Base-by-base conservation (phyloP, 805 yeast genomes). In the Saccharomycopsis oosterbeekiorum region DNA sequence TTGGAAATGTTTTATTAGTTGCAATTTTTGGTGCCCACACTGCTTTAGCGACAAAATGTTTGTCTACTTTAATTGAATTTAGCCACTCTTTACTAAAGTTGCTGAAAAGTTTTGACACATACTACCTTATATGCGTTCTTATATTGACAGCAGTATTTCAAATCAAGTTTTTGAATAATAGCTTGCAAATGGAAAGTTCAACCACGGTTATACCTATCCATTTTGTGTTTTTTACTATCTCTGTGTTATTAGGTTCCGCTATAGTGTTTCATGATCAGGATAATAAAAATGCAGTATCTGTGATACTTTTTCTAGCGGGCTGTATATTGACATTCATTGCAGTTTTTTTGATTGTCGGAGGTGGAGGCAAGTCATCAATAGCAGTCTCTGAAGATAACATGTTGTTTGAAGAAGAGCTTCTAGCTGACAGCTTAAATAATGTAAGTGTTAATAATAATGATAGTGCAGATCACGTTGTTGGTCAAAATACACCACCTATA, bases 141-240 rank as follows among this genome's bases (percentile, higher is more conserved):
- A 65, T 73, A 0, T 60, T 70, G n/a, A 75, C 80, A 0, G 79
- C 80, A 0, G 67, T 74, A 1, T 65, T 75, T 43, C 82, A 80
- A 63, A 71, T 78, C 37, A 67, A 70, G 40, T 71, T 73, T 39
- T 67, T 80, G 14, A 74, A 74, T 63, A 70, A 73, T 17, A 75
- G 79, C 2, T 68, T 80, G 47, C 70, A 70, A 43, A 66, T 69
- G 14, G 78, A 76, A 59, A 75, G 75, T 17, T 76, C 80, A 1
- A 77, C 80, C 43, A 73, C 75, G 6, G 82, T 80, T 2, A 76
- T 80, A 9, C 83, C 84, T 0, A 73, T 78, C 43, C 82, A 79
- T 65, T 80, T 79, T 69, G 79, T 75, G 4, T 73, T 77, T 40
- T 80, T 80, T 70, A 78, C 81, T 0, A 62, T 75, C 10, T 73